phyloP scores from a whole-genome alignment of 768 basidiomycete species.

The Suillus alpinus region DNA sequence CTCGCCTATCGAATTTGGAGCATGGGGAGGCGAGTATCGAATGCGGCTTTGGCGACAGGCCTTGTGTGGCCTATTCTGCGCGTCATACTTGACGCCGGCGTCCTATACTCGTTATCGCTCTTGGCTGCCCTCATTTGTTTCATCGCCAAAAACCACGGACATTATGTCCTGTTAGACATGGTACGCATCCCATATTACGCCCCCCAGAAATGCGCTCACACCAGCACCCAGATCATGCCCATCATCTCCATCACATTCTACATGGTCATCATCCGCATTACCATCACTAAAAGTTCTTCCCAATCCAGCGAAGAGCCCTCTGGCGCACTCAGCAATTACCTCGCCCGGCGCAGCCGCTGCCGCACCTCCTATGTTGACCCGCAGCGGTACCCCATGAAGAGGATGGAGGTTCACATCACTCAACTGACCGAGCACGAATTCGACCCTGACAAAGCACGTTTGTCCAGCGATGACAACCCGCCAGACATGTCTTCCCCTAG shows the following conservation, averaged over 20 bases:
- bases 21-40: constrained; percentile 10
- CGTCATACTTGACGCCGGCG: constrained; percentile 22
- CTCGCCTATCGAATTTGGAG: constrained; percentile 26
- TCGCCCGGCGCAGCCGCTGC: background rate
- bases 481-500: background rate
- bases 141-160: constrained; percentile 17
- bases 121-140: constrained; percentile 21
- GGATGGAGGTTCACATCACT: constrained; percentile 12
- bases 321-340: background rate
- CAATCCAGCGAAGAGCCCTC: background rate
- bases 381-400: constrained; percentile 5
- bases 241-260: constrained; percentile 26
- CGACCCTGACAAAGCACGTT: background rate
- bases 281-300: constrained; percentile 8
- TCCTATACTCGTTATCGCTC: constrained; percentile 23
- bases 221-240: constrained; percentile 14
- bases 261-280: constrained; percentile 25
- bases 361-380: background rate
- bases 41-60: constrained; percentile 2
- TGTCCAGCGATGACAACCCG: background rate
- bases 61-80: constrained; percentile 17
- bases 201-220: background rate
- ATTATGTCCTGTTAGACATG: constrained; percentile 24
- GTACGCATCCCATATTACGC: constrained; percentile 3
- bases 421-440: constrained; percentile 8